Conservation (phyloP, 2,329 filamentous ascomycete species). For the Graphium sp. region DNA sequence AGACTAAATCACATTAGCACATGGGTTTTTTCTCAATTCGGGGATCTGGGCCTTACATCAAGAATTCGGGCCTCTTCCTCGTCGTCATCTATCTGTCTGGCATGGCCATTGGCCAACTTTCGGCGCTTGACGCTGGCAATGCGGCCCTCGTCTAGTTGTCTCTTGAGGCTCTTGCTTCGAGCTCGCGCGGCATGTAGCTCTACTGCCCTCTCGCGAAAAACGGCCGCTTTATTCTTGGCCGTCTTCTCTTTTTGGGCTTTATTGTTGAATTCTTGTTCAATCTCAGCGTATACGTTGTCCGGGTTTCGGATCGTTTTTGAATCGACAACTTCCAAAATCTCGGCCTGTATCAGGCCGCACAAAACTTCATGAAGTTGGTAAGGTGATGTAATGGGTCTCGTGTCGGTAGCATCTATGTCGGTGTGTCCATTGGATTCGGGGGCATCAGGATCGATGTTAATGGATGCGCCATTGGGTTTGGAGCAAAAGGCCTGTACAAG, state of each 20-base stretch:
- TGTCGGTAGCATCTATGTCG: conserved; percentile 14
- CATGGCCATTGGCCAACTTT: conserved; percentile 31
- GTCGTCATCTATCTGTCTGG: conserved; percentile 14
- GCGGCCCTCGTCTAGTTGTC: conserved; percentile 26
- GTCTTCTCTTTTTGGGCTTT: conserved; percentile 22
- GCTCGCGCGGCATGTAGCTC: conserved; percentile 35
- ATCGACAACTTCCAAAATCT: conserved; percentile 50
- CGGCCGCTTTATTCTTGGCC: conserved; percentile 48
- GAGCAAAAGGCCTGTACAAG: conserved; percentile 44
- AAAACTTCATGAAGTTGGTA: conserved; percentile 31
- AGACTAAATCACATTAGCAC: too few species aligned
- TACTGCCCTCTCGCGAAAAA: conserved; percentile 36
- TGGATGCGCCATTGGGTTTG: conserved; percentile 9
- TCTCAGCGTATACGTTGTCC: conserved; percentile 40
- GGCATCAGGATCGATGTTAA: conserved; percentile 9
- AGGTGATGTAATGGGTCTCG: conserved; percentile 22
- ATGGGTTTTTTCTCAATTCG: too few species aligned
- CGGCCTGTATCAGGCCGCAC: conserved; percentile 40
- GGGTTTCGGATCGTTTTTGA: conserved; percentile 40
- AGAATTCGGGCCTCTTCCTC: conserved; percentile 26
- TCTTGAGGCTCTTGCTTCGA: conserved; percentile 31
- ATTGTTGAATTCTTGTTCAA: conserved; percentile 45
- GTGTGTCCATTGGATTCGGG: conserved; percentile 14
- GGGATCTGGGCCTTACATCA: conserved; percentile 33
- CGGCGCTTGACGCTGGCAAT: conserved; percentile 29